Evolutionary conservation across 768 basidiomycete genomes (phyloP), one percentile per base, ranked within the genome.

Genomic region (Vararia minispora): DNA sequence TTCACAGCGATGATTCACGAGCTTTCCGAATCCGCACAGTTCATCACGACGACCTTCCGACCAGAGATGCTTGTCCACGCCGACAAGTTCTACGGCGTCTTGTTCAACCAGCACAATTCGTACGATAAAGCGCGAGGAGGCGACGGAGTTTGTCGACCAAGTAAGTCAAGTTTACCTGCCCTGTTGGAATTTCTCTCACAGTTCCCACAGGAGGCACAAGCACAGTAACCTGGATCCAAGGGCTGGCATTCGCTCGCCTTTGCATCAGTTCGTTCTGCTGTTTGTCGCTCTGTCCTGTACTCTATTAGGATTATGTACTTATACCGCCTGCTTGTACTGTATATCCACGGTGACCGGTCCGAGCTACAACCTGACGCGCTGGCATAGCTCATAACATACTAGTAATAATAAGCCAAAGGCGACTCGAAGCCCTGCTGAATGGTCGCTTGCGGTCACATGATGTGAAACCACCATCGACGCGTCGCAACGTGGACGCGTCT

Each of bases 21-120:
- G 10, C 71, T 98, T 13, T 71, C 92, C 0, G 68, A 74, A 5
- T 80, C 78, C 0, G 94, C 85, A 0, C 95, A 99, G 58, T 98
- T 97, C 61, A 92, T 99, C 55, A 94, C 89, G 23, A 99, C 95
- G 2, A 99, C 95, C 3, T 99, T 99, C 74, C 74, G 92, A 41
- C 86, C 92, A 0, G 95, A 99, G 62, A 91, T 99, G 85, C 67
- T 98, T 41, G 84, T 87, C 2, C 83, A 85, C 1, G 90, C 92
- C 0, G 92, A 97, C 58, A 90, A 94, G 54, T 97, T 94, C 57
- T 97, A 97, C 45, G 95, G 95, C 11, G 95, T 98, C 8, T 62
- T 94, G 42, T 97, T 95, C 64, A 89, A 94, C 59, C 42, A 89
- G 85, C 39, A 84, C 84, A 1, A 91, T 97, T 31, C 71, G 80